Percentiles rank a stretch among this genome's conserved stretches.
These are phyloP conservation scores for Entomortierella lignicola DNA, from an alignment of 192 early-diverging fungal species.

Conservation along the genomic window DNA sequence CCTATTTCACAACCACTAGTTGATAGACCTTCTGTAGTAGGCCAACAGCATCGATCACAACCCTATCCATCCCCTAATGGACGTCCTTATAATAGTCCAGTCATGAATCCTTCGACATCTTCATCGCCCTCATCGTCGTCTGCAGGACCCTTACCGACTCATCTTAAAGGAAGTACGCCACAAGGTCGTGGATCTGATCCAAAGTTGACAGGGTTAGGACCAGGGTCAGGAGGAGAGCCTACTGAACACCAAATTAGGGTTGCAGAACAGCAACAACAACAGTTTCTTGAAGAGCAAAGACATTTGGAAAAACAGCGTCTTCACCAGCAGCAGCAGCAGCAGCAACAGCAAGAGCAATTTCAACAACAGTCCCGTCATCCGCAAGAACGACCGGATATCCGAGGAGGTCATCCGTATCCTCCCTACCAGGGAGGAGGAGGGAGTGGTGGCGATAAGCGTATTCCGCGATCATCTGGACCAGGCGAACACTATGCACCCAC, in stretches of 20 bases:
- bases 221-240: no score
- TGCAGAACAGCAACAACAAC: conserved; percentile 16
- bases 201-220: not conserved
- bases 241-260: no score
- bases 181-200: conserved; percentile 9
- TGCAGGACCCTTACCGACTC: not conserved
- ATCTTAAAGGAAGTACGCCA: not conserved
- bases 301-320: conserved; percentile 7
- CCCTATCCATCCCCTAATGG: conserved; percentile 16
- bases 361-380: conserved; percentile 1
- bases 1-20: conserved; percentile 1
- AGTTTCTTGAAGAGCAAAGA: not conserved
- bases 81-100: conserved; percentile 3
- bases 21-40: conserved; percentile 13
- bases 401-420: not conserved
- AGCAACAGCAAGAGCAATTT: conserved; percentile 4
- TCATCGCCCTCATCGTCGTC: no score
- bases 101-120: not conserved
- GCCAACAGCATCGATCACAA: conserved; percentile 16
- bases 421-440: not conserved
- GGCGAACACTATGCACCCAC: conserved; percentile 14
- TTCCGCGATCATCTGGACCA: not conserved
- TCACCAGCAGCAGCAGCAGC: conserved; percentile 8
- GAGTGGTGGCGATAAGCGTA: not conserved
- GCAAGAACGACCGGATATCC: not conserved